Conservation (phyloP, 2,329 filamentous ascomycete species). For the Diplocarpon mali region DNA sequence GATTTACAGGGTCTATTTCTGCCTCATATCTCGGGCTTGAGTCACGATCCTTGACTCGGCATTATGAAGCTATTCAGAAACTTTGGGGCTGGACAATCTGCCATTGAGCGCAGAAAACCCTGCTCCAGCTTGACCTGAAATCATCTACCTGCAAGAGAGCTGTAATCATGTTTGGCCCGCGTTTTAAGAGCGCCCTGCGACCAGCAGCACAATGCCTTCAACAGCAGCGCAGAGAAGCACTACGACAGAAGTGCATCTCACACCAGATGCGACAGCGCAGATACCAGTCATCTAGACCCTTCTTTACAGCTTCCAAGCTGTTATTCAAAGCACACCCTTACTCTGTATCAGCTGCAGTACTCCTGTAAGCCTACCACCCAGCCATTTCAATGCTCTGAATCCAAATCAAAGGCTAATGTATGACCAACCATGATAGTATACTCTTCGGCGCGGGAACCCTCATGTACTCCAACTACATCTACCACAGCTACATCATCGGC, state of each 20-base stretch:
- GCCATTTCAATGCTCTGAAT: neutral
- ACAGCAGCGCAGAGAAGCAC: slow-evolving; percentile 16
- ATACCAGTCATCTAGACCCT: slow-evolving; percentile 15
- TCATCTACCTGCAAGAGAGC: neutral
- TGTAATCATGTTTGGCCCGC: slow-evolving; percentile 20
- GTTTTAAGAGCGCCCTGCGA: slow-evolving; percentile 14
- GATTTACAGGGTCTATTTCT: too few species aligned
- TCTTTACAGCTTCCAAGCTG: slow-evolving; percentile 12
- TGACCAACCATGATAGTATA: slow-evolving; percentile 15
- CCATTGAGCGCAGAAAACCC: neutral
- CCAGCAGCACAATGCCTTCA: slow-evolving; percentile 22
- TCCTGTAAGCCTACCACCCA: slow-evolving; percentile 14
- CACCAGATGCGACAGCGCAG: slow-evolving; percentile 21
- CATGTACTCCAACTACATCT: slow-evolving; percentile 24
- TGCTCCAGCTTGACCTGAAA: neutral
- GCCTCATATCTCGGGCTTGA: too few species aligned
- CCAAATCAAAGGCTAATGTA: neutral
- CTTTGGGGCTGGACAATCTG: neutral
- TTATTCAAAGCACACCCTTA: slow-evolving; percentile 23
- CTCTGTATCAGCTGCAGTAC: slow-evolving; percentile 21
- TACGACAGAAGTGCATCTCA: slow-evolving; percentile 13
- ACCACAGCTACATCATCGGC: slow-evolving; percentile 26
- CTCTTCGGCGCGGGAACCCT: slow-evolving; percentile 17
- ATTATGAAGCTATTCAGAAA: neutral
- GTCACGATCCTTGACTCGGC: too few species aligned